phyloP scores from a whole-genome alignment of 371 early-diverging fungal genomes.

The Actinomortierella ambigua region DNA sequence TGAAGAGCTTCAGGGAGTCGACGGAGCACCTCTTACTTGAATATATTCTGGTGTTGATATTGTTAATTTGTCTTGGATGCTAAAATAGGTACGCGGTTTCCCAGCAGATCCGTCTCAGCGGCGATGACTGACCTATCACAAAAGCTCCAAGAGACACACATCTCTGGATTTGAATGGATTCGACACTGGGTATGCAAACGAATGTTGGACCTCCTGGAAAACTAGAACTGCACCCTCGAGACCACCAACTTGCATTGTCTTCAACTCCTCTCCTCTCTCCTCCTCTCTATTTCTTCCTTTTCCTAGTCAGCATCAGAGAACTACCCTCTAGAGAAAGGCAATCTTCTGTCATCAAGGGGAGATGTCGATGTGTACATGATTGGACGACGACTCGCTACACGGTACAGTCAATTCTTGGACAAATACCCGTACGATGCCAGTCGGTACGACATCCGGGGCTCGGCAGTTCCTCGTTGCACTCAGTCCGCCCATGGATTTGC shows the following conservation, averaged over 20 bases:
- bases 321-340: conserved; percentile 19
- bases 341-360: conserved; percentile 21
- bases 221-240: not conserved
- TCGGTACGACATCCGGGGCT: conserved; percentile 22
- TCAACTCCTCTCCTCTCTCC: too few species aligned
- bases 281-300: not conserved
- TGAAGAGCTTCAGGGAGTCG: too few species aligned
- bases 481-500: conserved; percentile 29
- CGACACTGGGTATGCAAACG: conserved; percentile 19
- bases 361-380: conserved; percentile 37
- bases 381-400: conserved; percentile 24
- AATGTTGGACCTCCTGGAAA: too few species aligned
- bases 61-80: not conserved
- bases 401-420: conserved; percentile 25
- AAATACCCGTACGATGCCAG: conserved; percentile 32
- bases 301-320: conserved; percentile 8
- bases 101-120: conserved; percentile 9
- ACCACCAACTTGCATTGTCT: not conserved
- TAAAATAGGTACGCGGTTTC: conserved; percentile 33
- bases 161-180: conserved; percentile 33
- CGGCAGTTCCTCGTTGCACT: conserved; percentile 21
- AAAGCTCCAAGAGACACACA: conserved; percentile 4
- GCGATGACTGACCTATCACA: conserved; percentile 11
- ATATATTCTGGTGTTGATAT: not conserved
- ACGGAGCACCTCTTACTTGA: not conserved